phyloP scores from a whole-genome alignment of 2,329 filamentous ascomycete species.

The Microsporum ferrugineum region DNA sequence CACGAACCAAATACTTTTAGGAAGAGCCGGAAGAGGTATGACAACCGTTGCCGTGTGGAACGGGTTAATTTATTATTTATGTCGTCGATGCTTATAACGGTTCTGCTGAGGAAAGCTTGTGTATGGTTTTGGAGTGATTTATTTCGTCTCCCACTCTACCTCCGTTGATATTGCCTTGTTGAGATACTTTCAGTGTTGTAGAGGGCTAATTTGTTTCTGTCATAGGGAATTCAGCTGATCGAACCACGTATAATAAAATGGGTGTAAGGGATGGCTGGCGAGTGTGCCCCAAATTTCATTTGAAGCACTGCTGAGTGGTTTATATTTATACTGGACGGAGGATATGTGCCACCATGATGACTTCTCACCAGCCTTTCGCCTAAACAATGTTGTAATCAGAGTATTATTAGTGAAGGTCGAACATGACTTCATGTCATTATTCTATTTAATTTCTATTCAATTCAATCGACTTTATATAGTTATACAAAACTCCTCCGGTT shows the following conservation, averaged over 20 bases:
- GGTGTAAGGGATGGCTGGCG: neutral
- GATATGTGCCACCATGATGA: too few relatives aligned
- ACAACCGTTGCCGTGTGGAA: conserved; percentile 15
- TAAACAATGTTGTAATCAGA: too few relatives aligned
- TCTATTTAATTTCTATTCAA: conserved; percentile 1
- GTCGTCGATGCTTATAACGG: conserved; percentile 39
- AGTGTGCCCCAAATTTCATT: too few relatives aligned
- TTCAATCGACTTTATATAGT: neutral
- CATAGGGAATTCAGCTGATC: neutral
- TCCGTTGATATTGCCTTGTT: neutral
- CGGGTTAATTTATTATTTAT: conserved; percentile 14
- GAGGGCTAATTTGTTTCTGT: neutral
- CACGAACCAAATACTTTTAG: conserved; percentile 32
- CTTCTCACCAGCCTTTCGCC: too few relatives aligned
- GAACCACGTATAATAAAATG: neutral
- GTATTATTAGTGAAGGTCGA: too few relatives aligned
- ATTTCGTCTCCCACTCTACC: neutral
- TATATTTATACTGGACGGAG: too few relatives aligned
- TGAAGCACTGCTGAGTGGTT: too few relatives aligned
- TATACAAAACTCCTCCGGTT: conserved; percentile 1
- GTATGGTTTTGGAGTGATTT: neutral
- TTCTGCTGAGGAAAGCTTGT: conserved; percentile 30
- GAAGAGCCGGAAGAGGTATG: conserved; percentile 41
- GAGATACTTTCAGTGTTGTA: neutral
- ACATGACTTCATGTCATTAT: neutral